Conservation (phyloP, 163 green algal species). For the Chlamydomonas reinhardtii region DNA sequence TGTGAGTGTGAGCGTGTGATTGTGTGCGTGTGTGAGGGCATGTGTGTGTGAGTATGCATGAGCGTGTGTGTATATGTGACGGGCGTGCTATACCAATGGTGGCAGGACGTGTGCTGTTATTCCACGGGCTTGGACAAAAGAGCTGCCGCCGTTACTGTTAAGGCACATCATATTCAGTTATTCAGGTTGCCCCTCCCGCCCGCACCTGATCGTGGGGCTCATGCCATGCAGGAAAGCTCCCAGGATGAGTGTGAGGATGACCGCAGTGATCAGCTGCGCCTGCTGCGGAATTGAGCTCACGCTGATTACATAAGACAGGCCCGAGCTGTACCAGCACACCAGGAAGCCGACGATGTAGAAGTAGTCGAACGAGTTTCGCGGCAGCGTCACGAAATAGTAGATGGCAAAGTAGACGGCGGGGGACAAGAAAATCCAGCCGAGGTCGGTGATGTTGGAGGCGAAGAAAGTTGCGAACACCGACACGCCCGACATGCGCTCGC, state of each 20-base stretch:
- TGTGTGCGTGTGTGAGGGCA: no score
- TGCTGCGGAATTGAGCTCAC: not conserved
- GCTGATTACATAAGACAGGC: conserved; percentile 1
- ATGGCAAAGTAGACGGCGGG: conserved; percentile 14
- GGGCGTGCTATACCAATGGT: no score
- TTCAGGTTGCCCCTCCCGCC: no score
- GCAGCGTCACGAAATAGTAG: conserved; percentile 5
- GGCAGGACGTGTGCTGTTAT: no score
- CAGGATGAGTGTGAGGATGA: conserved; percentile 12
- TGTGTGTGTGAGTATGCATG: no score
- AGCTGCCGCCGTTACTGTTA: no score
- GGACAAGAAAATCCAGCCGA: conserved; percentile 10
- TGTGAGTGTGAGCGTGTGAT: no score
- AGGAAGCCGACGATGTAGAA: not conserved
- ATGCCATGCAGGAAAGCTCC: conserved; percentile 17
- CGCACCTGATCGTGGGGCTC: not conserved
- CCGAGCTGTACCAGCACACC: not conserved
- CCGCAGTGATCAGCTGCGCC: conserved; percentile 4
- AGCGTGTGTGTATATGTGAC: no score
- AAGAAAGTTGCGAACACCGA: not conserved
- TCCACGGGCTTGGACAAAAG: no score
- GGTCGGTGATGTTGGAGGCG: not conserved
- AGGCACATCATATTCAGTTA: no score
- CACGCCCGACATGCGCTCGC: conserved; percentile 18
- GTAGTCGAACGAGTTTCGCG: not conserved